phyloP scores from a whole-genome alignment of 2,329 filamentous ascomycete genomes.

The Coniochaeta sp. region DNA sequence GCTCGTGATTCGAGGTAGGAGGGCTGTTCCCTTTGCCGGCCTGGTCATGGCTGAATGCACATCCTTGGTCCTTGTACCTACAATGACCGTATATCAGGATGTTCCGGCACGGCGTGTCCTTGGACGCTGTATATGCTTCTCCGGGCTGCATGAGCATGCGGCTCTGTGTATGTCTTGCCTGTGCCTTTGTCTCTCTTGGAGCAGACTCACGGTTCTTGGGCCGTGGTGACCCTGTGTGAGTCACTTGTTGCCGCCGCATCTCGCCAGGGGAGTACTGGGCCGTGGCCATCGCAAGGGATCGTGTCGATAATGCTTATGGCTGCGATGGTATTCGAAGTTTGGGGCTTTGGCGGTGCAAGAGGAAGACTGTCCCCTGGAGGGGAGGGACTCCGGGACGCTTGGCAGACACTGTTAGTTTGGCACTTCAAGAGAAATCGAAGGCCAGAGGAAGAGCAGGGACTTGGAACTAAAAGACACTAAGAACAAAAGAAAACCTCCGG shows the following conservation, averaged over 20 bases:
- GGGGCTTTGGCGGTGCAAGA: background rate
- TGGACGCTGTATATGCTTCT: slow-evolving; percentile 52
- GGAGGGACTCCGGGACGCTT: background rate
- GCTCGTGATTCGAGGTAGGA: slow-evolving; percentile 22
- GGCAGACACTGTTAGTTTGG: background rate
- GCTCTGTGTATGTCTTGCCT: background rate
- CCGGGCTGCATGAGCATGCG: background rate
- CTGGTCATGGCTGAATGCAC: slow-evolving; percentile 82
- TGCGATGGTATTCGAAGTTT: background rate
- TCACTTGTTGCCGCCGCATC: slow-evolving; percentile 1
- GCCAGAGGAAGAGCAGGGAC: background rate
- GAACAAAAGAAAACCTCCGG: background rate
- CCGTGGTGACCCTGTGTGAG: background rate
- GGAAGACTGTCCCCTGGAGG: background rate
- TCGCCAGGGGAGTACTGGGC: background rate
- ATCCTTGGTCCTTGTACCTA: slow-evolving; percentile 85
- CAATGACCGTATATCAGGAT: slow-evolving; percentile 91
- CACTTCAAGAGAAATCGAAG: background rate
- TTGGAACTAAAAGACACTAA: background rate
- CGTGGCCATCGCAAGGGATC: background rate
- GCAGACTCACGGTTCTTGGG: slow-evolving; percentile 2
- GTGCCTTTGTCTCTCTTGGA: background rate
- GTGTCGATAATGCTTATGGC: background rate
- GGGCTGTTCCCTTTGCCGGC: slow-evolving; percentile 36
- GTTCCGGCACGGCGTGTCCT: slow-evolving; percentile 87